Evolutionary conservation across 495 filamentous ascomycete genomes (phyloP).

Genomic region (Penicillium lividum): DNA sequence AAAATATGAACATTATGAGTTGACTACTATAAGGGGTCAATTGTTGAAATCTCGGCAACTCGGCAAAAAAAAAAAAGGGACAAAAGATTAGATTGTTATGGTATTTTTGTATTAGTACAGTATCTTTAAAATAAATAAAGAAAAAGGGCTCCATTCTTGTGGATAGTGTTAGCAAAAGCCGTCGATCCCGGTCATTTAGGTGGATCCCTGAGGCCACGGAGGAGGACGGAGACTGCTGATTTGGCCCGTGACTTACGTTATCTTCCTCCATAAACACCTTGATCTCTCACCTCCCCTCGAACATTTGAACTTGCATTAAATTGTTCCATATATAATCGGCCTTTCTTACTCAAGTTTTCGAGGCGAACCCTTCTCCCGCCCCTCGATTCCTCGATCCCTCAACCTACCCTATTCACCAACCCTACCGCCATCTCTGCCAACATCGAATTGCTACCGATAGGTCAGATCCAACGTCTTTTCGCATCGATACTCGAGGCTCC

Average conservation of each 20-base stretch:
- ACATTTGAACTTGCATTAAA: background rate
- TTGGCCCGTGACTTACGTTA: constrained; percentile 24
- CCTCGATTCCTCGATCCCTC: background rate
- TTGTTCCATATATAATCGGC: background rate
- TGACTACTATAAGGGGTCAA: too few species aligned
- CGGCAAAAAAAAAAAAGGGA: too few species aligned
- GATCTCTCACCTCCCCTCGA: background rate
- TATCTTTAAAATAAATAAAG: background rate
- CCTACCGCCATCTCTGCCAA: background rate
- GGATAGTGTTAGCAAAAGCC: background rate
- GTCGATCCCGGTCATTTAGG: constrained; percentile 11
- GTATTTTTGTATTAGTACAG: background rate
- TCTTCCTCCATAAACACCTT: constrained; percentile 18
- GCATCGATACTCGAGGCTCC: background rate
- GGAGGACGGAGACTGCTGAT: constrained; percentile 16
- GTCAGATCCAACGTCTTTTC: background rate
- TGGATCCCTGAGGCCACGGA: constrained; percentile 15
- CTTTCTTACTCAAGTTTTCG: background rate
- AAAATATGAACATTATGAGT: too few species aligned
- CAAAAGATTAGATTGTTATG: too few species aligned
- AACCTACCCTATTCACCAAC: background rate
- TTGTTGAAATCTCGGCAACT: too few species aligned
- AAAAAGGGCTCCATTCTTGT: constrained; percentile 3
- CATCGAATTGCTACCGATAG: background rate
- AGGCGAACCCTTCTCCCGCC: background rate